These are phyloP conservation scores for Kwoniella newhampshirensis DNA, from an alignment of 768 basidiomycete species.

Conservation along the genomic window DNA sequence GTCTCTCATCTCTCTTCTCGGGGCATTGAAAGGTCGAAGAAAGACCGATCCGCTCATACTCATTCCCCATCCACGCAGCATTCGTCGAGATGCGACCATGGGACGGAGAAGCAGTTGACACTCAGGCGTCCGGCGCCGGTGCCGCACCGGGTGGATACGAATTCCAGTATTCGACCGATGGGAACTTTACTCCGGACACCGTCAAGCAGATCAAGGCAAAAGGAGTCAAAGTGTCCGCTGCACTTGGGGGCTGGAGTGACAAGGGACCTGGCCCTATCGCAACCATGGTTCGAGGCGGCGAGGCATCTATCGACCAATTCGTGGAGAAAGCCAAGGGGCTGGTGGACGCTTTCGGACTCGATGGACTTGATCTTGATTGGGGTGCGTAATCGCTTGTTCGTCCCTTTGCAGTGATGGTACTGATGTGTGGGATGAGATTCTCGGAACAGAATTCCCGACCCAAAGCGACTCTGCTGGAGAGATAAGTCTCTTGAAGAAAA, in stretches of 20 bases:
- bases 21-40: background rate
- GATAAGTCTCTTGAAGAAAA: background rate
- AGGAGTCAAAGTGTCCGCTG: slow-evolving; percentile 33
- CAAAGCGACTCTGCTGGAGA: background rate
- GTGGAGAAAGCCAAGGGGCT: slow-evolving; percentile 10
- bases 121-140: background rate
- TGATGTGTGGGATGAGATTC: background rate
- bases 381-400: slow-evolving; percentile 5
- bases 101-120: background rate
- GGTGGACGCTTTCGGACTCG: slow-evolving; percentile 11
- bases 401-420: too few relatives aligned
- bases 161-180: slow-evolving; percentile 14
- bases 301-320: slow-evolving; percentile 9
- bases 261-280: slow-evolving; percentile 15
- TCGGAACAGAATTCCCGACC: slow-evolving; percentile 17
- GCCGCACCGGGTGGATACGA: background rate
- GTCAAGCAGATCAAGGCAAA: slow-evolving; percentile 1
- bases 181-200: slow-evolving; percentile 10
- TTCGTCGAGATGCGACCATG: slow-evolving; percentile 12
- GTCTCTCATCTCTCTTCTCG: background rate
- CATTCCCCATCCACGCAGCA: slow-evolving; percentile 5
- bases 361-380: slow-evolving; percentile 18
- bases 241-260: slow-evolving; percentile 33
- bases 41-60: background rate
- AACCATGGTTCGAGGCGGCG: slow-evolving; percentile 4